phyloP scores from a whole-genome alignment of 1,139 yeast species.

The Petasospora fabianii region DNA sequence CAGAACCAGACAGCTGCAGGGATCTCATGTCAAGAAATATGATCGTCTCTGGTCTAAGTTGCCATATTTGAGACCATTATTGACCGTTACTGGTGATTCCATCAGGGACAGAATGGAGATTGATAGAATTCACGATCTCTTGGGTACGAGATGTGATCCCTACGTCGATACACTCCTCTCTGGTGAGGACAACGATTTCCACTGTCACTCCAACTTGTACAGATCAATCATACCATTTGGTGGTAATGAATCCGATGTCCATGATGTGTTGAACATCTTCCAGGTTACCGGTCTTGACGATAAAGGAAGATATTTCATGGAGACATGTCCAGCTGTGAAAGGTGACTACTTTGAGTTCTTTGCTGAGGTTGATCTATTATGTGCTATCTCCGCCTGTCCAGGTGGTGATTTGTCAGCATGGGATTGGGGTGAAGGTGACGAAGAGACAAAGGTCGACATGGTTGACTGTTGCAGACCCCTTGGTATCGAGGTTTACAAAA shows the following conservation, averaged over 20 bases:
- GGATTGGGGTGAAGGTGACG: slow-evolving; percentile 66
- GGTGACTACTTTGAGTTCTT: slow-evolving; percentile 63
- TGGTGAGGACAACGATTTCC: slow-evolving; percentile 62
- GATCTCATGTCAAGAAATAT: slow-evolving; percentile 60
- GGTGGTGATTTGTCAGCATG: slow-evolving; percentile 67
- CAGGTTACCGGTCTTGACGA: slow-evolving; percentile 67
- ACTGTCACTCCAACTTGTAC: slow-evolving; percentile 62
- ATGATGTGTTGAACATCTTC: slow-evolving; percentile 66
- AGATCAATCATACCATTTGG: slow-evolving; percentile 58
- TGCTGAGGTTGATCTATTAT: slow-evolving; percentile 61
- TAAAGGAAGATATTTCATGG: slow-evolving; percentile 67
- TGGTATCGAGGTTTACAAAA: slow-evolving; percentile 55
- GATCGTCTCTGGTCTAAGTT: slow-evolving; percentile 64
- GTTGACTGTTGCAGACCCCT: slow-evolving; percentile 60
- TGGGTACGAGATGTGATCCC: slow-evolving; percentile 70
- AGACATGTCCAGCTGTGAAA: slow-evolving; percentile 57
- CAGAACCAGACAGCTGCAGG: slow-evolving; percentile 61
- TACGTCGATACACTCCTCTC: slow-evolving; percentile 61
- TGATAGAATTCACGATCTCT: slow-evolving; percentile 49
- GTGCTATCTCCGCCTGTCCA: slow-evolving; percentile 67
- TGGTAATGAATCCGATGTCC: slow-evolving; percentile 62
- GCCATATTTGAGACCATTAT: slow-evolving; percentile 60
- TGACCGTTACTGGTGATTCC: slow-evolving; percentile 60
- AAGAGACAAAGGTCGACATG: slow-evolving; percentile 48
- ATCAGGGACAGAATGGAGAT: slow-evolving; percentile 36